Evolutionary conservation across 306 rosid genomes (phyloP), one percentile per base, ranked within the genome.

Genomic region (Acacia crassicarpa): DNA sequence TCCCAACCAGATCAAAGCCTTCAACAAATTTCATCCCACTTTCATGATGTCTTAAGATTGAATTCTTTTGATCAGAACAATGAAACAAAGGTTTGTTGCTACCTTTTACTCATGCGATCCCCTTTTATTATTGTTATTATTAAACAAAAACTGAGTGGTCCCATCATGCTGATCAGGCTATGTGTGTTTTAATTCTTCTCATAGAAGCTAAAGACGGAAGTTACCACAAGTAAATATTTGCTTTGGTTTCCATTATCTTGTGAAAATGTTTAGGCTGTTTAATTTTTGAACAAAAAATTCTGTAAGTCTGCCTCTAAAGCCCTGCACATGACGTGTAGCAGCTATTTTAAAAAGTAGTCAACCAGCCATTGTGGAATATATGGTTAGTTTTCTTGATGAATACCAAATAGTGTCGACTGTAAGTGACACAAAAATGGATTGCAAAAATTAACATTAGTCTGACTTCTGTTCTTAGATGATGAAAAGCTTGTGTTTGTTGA

Each of bases 1-100:
- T 81, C 92, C 65, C 97, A 89, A 72, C 78, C 88, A 72, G 97
- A 92, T 76, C 87, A 81, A 81, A 85, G 86, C 83, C 77, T 92
- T 74, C 98, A 89, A 78, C 97, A 93, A 84, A 76, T 93, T 79
- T 89, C 98, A 74, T 84, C 98, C 67, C 98, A 93, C 54, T 93
- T 93, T 88, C 92, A 79, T 62, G 92, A 91, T 78, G 88, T 87
- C 49, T 82, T 93, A 62, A 87, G 90, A 83, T 83, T 93, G 88
- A 91, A 89, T 73, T 79, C 95, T 66, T 81, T 83, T 83, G 88
- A 87, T 66, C 87, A 85, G 48, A 84, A 81, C 78, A 90, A 84
- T 74, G 94, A 91, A 91, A 79, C 81, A 5, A 85, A 88, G 94
- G 97, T 88, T 74, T 19, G 80, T 67, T 19, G 44, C 27, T 74